Evolutionary conservation across 345 rosid genomes (phyloP).

Genomic region (Cardamine chenopodiifolia): DNA sequence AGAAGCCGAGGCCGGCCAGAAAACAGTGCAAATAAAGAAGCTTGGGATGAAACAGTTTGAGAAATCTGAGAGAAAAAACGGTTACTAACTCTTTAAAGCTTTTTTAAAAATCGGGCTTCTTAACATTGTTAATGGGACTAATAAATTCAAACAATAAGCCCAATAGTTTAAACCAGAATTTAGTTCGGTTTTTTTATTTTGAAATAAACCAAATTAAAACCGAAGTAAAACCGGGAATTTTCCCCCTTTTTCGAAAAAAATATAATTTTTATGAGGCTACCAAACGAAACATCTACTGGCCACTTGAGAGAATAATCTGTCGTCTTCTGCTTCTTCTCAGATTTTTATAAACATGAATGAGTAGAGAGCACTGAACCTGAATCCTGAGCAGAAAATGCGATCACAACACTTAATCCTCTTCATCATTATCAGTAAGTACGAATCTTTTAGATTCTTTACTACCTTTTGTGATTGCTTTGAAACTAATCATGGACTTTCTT

Average conservation of each 20-base stretch:
- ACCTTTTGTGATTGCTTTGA: background rate
- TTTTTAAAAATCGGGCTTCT: too few relatives aligned
- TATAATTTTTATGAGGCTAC: conserved; percentile 18
- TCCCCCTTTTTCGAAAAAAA: background rate
- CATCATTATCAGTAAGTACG: conserved; percentile 27
- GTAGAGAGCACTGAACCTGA: conserved; percentile 19
- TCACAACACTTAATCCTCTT: conserved; percentile 30
- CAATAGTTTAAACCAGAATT: background rate
- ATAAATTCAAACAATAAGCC: background rate
- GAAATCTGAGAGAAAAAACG: too few relatives aligned
- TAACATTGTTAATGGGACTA: background rate
- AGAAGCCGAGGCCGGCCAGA: too few relatives aligned
- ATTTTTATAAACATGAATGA: conserved; percentile 12
- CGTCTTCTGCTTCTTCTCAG: conserved; percentile 15
- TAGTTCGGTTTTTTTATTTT: background rate
- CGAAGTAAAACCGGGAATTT: background rate
- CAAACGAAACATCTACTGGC: conserved; percentile 33
- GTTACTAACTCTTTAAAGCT: too few relatives aligned
- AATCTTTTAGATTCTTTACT: background rate
- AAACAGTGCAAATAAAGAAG: too few relatives aligned
- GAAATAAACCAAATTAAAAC: background rate
- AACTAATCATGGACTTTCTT: conserved; percentile 14
- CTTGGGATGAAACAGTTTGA: too few relatives aligned
- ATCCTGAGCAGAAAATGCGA: conserved; percentile 30
- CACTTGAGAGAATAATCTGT: conserved; percentile 32